A percentile compares a stretch with the other conserved stretches of the same genome.
Evolutionary conservation across 805 yeast species (phyloP).

Genomic region (Nakazawaea peltata): DNA sequence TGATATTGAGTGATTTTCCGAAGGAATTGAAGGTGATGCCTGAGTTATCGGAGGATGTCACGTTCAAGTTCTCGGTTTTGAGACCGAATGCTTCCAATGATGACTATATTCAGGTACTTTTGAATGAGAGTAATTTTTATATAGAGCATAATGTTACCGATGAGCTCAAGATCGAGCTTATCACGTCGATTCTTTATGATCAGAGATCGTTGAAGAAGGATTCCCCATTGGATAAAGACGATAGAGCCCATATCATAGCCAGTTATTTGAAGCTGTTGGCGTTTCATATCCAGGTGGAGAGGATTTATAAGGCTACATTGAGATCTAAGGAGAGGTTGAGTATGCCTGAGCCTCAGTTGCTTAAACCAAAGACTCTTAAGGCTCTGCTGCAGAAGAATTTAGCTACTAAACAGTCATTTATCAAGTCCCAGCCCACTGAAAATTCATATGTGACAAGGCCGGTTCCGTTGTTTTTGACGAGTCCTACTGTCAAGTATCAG

Average conservation of each 20-base stretch:
- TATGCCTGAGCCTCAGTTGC: neutral
- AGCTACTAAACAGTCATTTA: conserved; percentile 4
- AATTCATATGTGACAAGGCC: conserved; percentile 8
- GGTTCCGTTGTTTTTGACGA: conserved; percentile 9
- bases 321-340: conserved; percentile 12
- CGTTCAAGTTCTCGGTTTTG: conserved; percentile 30
- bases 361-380: conserved; percentile 10
- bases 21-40: conserved; percentile 24
- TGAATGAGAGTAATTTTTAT: conserved; percentile 42
- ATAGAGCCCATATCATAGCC: conserved; percentile 35
- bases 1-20: conserved; percentile 47
- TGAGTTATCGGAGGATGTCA: conserved; percentile 14
- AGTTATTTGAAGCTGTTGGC: conserved; percentile 45
- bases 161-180: conserved; percentile 30
- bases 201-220: conserved; percentile 12
- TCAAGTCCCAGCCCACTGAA: conserved; percentile 8
- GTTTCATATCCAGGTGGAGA: conserved; percentile 54
- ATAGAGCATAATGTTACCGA: conserved; percentile 42
- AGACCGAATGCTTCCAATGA: conserved; percentile 33
- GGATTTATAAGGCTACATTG: conserved; percentile 47
- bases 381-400: conserved; percentile 4
- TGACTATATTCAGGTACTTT: conserved; percentile 35
- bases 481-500: conserved; percentile 8
- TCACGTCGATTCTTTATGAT: conserved; percentile 22
- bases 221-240: conserved; percentile 26